phyloP scores from a whole-genome alignment of 805 yeast genomes.

The Clavispora fructus region DNA sequence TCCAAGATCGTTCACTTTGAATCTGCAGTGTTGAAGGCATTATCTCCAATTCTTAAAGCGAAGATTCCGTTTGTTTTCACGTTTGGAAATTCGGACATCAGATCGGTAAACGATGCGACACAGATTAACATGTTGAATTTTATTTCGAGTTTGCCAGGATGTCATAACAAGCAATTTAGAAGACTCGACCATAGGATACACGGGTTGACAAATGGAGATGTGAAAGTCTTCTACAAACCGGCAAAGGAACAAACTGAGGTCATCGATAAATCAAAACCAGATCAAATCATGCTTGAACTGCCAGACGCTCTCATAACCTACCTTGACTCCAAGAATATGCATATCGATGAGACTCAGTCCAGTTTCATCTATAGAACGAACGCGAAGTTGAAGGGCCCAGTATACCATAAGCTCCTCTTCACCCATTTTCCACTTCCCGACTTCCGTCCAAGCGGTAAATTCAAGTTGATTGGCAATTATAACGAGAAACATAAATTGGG shows the following conservation, averaged over 20 bases:
- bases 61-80: slow-evolving; percentile 31
- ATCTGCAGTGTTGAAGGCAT: slow-evolving; percentile 26
- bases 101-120: slow-evolving; percentile 3
- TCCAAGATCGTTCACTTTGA: slow-evolving; percentile 21
- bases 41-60: slow-evolving; percentile 27
- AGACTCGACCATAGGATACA: slow-evolving; percentile 18
- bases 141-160: slow-evolving; percentile 30
- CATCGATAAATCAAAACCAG: slow-evolving; percentile 2
- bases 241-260: not conserved
- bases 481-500: slow-evolving; percentile 32
- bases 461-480: slow-evolving; percentile 34
- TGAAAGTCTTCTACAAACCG: slow-evolving; percentile 18
- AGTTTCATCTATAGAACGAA: slow-evolving; percentile 25
- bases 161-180: slow-evolving; percentile 22
- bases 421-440: slow-evolving; percentile 40
- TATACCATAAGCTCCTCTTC: slow-evolving; percentile 26
- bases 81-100: slow-evolving; percentile 34
- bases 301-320: slow-evolving; percentile 25
- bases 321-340: slow-evolving; percentile 28
- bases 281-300: slow-evolving; percentile 4
- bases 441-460: slow-evolving; percentile 35
- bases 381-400: slow-evolving; percentile 2
- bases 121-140: slow-evolving; percentile 20
- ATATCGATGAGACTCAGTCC: slow-evolving; percentile 29
- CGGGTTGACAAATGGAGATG: slow-evolving; percentile 35